phyloP scores from a whole-genome alignment of 352 stramenopile genomes.

The Phytopythium aichiense region DNA sequence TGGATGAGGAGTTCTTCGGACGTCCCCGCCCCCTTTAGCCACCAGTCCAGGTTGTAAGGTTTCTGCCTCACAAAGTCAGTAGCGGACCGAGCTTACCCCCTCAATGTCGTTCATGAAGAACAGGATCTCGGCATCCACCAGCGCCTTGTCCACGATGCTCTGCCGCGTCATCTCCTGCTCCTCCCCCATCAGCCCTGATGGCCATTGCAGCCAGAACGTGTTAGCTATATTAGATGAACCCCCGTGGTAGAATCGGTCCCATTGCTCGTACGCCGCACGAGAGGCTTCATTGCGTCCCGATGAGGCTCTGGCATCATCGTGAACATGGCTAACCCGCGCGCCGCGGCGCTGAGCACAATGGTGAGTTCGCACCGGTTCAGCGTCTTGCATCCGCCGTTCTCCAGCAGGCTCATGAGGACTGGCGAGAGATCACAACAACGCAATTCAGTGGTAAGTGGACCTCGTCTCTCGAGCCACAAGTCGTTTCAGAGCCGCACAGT shows the following conservation, averaged over 20 bases:
- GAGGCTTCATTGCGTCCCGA: conserved; percentile 28
- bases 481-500: conserved; percentile 28
- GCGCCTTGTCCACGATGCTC: conserved; percentile 41
- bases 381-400: conserved; percentile 53
- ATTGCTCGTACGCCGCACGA: conserved; percentile 36
- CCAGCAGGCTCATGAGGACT: conserved; percentile 61
- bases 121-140: conserved; percentile 64
- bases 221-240: background rate
- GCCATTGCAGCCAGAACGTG: background rate
- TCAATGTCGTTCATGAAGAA: conserved; percentile 80
- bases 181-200: conserved; percentile 46
- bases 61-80: background rate
- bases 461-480: background rate
- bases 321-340: conserved; percentile 51
- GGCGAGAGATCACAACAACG: background rate
- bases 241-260: background rate
- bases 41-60: background rate
- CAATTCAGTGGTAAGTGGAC: too few relatives aligned
- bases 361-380: conserved; percentile 59
- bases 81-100: conserved; percentile 16
- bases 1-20: conserved; percentile 44
- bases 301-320: conserved; percentile 27
- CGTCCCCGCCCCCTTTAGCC: conserved; percentile 31
- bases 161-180: conserved; percentile 32
- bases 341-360: conserved; percentile 46